Evolutionary conservation across 495 filamentous ascomycete species (phyloP), one percentile per base, ranked within the genome.

Genomic region (Aspergillus funiculosus): DNA sequence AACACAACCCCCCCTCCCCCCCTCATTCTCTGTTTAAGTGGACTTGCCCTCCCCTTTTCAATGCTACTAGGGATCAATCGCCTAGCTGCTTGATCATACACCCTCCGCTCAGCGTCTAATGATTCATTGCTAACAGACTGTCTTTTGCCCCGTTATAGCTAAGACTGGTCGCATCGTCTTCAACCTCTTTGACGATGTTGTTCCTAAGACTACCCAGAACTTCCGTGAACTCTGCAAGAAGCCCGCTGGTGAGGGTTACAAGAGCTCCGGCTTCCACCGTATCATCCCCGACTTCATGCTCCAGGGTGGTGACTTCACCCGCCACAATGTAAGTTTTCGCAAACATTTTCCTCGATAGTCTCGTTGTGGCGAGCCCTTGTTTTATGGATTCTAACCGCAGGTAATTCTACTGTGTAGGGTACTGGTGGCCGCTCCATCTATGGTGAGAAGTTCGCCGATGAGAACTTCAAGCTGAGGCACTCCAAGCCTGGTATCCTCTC

Each of bases 261-360:
- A 92, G 70, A 87, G 84, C 59, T 91, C 85, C 43, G 62, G 48
- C 48, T 99, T 99, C 82, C 92, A 99, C 76, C 86, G 92, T 48
- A 81, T 99, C 55, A 99, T 99, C 73, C 94, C 94, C 67, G 67
- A 83, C 50, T 99, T 99, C 77, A 99, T 99, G 92, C 86, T 96
- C 65, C 92, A 99, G 72, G 92, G 92, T 58, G 92, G 92, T 69
- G 92, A 99, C 71, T 99, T 97, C 76, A 99, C 92, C 48, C 82
- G 79, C 49, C 81, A 82, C 63, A 91, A 99, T 64, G 87, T 90
- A 64, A 70, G 83, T 71, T n/a, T 10, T 35, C 37, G 26, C 2
- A 22, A 24, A n/a, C 15, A 11, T 24, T 9, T 41, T 29, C 28
- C 19, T 4, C 9, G 5, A 6, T 40, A n/a, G n/a, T n/a, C n/a